These are phyloP conservation scores for Thalia dealbata DNA, from an alignment of 176 grass and related monocot genomes.

Conservation along the genomic window DNA sequence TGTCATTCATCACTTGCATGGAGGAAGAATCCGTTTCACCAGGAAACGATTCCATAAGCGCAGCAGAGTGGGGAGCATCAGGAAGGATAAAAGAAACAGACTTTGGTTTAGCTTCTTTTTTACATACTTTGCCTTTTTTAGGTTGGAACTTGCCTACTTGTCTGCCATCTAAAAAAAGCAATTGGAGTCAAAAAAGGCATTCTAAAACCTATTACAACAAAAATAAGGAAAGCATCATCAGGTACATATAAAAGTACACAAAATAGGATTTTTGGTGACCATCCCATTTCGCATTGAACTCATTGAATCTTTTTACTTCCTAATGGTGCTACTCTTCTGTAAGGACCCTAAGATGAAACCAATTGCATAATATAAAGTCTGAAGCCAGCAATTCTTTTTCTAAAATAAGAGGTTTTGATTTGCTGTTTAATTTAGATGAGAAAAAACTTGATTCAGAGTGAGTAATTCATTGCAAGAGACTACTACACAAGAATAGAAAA, in stretches of 20 bases:
- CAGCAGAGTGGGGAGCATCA: conserved; percentile 14
- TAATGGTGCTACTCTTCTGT: neutral
- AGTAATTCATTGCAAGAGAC: no score
- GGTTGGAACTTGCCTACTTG: conserved; percentile 28
- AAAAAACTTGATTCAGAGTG: neutral
- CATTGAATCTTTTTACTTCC: neutral
- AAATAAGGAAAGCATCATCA: neutral
- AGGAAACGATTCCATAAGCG: conserved; percentile 21
- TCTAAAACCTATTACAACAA: neutral
- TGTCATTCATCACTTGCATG: conserved; percentile 13
- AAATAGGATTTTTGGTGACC: neutral
- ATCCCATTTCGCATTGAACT: neutral
- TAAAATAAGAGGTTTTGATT: neutral
- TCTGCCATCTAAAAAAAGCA: neutral
- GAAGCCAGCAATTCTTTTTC: no score
- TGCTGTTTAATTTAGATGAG: neutral
- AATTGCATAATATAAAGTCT: neutral
- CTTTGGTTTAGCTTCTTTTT: conserved; percentile 32
- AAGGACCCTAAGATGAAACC: neutral
- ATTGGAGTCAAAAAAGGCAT: neutral
- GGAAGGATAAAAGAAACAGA: conserved; percentile 43
- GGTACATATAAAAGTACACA: neutral
- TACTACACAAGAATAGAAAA: no score
- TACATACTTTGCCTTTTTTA: conserved; percentile 4
- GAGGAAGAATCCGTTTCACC: conserved; percentile 3